Conservation (phyloP, 106 monocot genomes). For the Apostasia ramifera region DNA sequence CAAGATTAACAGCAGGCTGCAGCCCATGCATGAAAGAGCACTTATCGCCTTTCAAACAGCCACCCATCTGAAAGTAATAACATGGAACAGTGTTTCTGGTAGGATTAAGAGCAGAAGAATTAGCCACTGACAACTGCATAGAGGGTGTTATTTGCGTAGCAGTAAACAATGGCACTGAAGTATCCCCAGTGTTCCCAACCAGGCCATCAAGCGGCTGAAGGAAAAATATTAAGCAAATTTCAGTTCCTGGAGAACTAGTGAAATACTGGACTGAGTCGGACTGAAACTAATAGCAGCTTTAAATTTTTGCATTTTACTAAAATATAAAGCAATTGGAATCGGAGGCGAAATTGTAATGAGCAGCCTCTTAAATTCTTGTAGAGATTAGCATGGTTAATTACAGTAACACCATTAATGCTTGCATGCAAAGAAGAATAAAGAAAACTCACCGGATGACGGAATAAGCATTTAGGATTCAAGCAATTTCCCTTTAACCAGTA, state of each 20-base stretch:
- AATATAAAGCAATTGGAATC: too few relatives aligned
- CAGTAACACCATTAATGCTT: background rate
- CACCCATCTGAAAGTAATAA: constrained; percentile 52
- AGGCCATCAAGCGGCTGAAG: constrained; percentile 77
- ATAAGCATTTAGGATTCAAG: constrained; percentile 74
- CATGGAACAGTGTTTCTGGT: constrained; percentile 51
- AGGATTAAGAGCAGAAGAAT: constrained; percentile 14
- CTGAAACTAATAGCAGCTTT: too few relatives aligned
- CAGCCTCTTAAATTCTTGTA: background rate
- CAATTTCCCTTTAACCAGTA: constrained; percentile 77
- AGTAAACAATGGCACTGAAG: constrained; percentile 16
- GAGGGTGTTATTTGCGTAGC: constrained; percentile 2
- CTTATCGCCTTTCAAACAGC: constrained; percentile 51
- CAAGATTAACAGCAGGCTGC: constrained; percentile 8
- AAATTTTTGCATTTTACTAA: background rate
- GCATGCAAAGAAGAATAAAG: background rate
- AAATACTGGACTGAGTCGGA: too few relatives aligned
- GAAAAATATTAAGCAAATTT: constrained; percentile 1
- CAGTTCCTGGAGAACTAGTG: too few relatives aligned
- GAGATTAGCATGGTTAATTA: background rate
- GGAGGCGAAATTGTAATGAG: background rate
- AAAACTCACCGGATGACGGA: constrained; percentile 73
- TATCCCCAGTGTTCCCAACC: constrained; percentile 17
- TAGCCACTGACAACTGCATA: constrained; percentile 9
- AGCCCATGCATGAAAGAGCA: constrained; percentile 48